Percentiles rank a stretch among this genome's conserved stretches.
phyloP scores from a whole-genome alignment of 2,329 filamentous ascomycete species.

The Penicillium sp. region DNA sequence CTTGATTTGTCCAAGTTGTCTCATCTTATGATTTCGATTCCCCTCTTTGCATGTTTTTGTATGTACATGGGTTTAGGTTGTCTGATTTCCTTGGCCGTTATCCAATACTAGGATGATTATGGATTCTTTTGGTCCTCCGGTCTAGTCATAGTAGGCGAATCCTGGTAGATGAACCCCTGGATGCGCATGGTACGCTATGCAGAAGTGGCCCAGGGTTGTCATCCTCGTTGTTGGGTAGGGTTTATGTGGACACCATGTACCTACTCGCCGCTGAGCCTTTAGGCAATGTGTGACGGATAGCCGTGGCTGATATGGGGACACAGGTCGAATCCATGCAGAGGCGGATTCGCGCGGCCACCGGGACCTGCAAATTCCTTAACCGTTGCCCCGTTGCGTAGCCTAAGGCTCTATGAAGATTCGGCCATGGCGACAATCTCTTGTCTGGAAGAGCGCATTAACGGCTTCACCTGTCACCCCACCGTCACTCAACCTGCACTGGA shows the following conservation, averaged over 20 bases:
- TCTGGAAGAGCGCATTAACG: not conserved
- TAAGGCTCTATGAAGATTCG: not conserved
- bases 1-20: conserved; percentile 8
- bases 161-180: too few species aligned
- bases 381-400: not conserved
- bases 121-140: conserved; percentile 2
- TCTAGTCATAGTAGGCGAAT: not conserved
- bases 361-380: not conserved
- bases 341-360: not conserved
- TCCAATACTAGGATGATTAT: conserved; percentile 11
- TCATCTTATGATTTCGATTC: conserved; percentile 25
- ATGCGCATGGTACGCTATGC: not conserved
- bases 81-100: conserved; percentile 11
- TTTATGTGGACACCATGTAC: not conserved
- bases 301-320: not conserved
- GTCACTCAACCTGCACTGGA: not conserved
- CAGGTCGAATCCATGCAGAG: not conserved
- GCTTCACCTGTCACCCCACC: not conserved
- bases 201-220: not conserved
- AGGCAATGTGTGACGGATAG: not conserved
- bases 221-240: not conserved
- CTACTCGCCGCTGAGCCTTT: not conserved
- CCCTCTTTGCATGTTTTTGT: conserved; percentile 24
- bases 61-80: conserved; percentile 18
- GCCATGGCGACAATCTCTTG: not conserved